phyloP scores from a whole-genome alignment of 2,329 filamentous ascomycete species.

The Diaporthe amygdali region DNA sequence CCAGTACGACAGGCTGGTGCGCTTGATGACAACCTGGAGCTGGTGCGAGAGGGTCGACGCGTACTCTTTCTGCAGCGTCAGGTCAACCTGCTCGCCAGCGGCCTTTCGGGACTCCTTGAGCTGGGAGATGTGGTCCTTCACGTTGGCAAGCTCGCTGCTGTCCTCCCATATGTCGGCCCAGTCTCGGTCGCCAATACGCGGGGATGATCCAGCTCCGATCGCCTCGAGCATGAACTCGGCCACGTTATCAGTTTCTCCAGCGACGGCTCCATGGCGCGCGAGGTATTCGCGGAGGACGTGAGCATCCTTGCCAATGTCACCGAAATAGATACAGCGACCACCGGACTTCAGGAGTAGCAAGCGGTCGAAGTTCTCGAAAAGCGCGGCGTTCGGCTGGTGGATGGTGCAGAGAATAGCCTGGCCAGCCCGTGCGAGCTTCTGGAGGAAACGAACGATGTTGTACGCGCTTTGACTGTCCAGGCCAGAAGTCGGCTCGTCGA shows the following conservation, averaged over 20 bases:
- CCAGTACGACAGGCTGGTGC: slow-evolving; percentile 83
- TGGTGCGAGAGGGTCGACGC: slow-evolving; percentile 83
- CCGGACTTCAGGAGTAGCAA: slow-evolving; percentile 79
- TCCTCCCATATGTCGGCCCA: slow-evolving; percentile 83
- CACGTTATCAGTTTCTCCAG: slow-evolving; percentile 60
- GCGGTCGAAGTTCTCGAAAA: slow-evolving; percentile 89
- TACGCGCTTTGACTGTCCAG: slow-evolving; percentile 76
- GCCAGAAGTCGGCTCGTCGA: slow-evolving; percentile 80
- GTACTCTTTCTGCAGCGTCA: slow-evolving; percentile 73
- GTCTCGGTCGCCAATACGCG: slow-evolving; percentile 75
- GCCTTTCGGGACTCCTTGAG: slow-evolving; percentile 67
- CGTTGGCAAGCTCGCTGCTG: slow-evolving; percentile 70
- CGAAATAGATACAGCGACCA: slow-evolving; percentile 85
- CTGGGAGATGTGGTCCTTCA: slow-evolving; percentile 69
- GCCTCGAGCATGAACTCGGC: slow-evolving; percentile 87
- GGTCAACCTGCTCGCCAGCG: slow-evolving; percentile 48
- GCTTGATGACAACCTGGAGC: slow-evolving; percentile 73
- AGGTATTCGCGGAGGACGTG: slow-evolving; percentile 70
- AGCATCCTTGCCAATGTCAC: slow-evolving; percentile 80
- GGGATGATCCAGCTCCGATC: slow-evolving; percentile 75
- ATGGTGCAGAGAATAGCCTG: slow-evolving; percentile 92
- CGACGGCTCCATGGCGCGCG: slow-evolving; percentile 63
- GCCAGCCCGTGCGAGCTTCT: slow-evolving; percentile 77
- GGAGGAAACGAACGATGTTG: slow-evolving; percentile 80
- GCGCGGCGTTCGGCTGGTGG: slow-evolving; percentile 83